Conservation (phyloP, 371 early-diverging fungal species). For the Rhizopus sp. region DNA sequence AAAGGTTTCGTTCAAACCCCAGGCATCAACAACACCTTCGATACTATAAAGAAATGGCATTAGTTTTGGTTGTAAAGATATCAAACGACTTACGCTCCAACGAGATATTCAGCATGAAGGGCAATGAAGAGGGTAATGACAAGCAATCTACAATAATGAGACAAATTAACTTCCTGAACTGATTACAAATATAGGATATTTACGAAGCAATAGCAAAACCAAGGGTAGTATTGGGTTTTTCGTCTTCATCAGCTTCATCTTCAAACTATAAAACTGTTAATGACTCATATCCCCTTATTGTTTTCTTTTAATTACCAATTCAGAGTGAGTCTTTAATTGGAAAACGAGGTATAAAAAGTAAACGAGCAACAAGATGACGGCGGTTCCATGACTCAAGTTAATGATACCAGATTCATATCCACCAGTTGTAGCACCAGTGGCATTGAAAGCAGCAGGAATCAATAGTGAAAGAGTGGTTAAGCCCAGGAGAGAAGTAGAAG, state of each 20-base stretch:
- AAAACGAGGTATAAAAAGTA: constrained; percentile 77
- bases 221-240: constrained; percentile 52
- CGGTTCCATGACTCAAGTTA: constrained; percentile 68
- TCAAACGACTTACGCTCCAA: constrained; percentile 52
- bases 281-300: neutral
- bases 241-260: constrained; percentile 54
- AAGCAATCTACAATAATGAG: constrained; percentile 33
- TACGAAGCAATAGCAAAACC: constrained; percentile 39
- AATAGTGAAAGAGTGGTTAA: constrained; percentile 75
- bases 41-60: constrained; percentile 50
- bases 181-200: constrained; percentile 1
- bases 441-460: constrained; percentile 78
- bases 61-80: neutral
- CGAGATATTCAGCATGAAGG: constrained; percentile 82
- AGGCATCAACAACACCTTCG: constrained; percentile 68
- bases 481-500: constrained; percentile 73
- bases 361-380: constrained; percentile 72
- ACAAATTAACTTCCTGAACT: neutral
- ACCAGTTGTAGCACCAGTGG: constrained; percentile 35
- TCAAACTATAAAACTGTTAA: constrained; percentile 30
- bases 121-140: constrained; percentile 62
- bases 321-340: constrained; percentile 75
- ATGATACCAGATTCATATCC: constrained; percentile 48
- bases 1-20: constrained; percentile 74
- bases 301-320: constrained; percentile 45